Evolutionary conservation across 1,139 yeast species (phyloP).

Genomic region (Candida neerlandica): DNA sequence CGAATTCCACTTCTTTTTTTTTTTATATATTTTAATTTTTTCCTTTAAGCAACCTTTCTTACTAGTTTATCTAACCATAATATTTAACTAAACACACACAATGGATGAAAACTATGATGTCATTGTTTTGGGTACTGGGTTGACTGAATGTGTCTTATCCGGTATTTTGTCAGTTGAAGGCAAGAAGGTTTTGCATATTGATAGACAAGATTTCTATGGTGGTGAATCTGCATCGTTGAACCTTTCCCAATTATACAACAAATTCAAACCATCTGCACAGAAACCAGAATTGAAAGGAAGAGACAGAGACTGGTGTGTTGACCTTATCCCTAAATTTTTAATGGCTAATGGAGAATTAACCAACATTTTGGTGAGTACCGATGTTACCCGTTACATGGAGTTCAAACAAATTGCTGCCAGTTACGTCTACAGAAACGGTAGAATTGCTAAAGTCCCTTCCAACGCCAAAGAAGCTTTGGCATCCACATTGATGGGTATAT

Average conservation of each 20-base stretch:
- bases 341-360: slow-evolving; percentile 99
- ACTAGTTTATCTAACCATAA: too few species aligned
- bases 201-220: slow-evolving; percentile 95
- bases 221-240: slow-evolving; percentile 74
- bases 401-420: slow-evolving; percentile 96
- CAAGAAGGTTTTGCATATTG: slow-evolving; percentile 94
- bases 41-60: background rate
- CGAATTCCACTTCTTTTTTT: background rate
- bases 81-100: background rate
- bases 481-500: slow-evolving; percentile 92
- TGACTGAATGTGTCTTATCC: slow-evolving; percentile 94
- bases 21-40: too few species aligned
- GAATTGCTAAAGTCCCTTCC: slow-evolving; percentile 93
- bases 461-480: slow-evolving; percentile 88
- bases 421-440: slow-evolving; percentile 87
- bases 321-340: slow-evolving; percentile 91
- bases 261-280: slow-evolving; percentile 70
- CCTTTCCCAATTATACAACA: slow-evolving; percentile 62
- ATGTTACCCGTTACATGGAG: slow-evolving; percentile 93
- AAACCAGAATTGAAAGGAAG: slow-evolving; percentile 80
- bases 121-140: slow-evolving; percentile 63
- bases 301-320: slow-evolving; percentile 98
- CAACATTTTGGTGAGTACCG: slow-evolving; percentile 91
- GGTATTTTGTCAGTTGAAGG: slow-evolving; percentile 90
- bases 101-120: slow-evolving; percentile 98